Conservation (phyloP, 192 early-diverging fungal species). For the Backusella sp. region DNA sequence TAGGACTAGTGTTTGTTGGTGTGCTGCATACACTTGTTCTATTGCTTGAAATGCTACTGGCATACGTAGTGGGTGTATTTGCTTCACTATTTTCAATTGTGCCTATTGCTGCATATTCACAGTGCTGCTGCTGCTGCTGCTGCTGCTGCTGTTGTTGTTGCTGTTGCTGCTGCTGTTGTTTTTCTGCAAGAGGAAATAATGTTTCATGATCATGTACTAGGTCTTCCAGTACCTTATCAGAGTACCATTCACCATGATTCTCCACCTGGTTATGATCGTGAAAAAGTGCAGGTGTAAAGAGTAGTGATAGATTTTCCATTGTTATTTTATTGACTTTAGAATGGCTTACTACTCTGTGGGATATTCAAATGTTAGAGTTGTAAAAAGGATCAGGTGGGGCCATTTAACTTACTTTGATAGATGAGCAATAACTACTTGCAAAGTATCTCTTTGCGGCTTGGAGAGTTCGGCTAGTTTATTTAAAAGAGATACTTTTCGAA, state of each 20-base stretch:
- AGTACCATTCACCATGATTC: slow-evolving; percentile 25
- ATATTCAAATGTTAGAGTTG: not conserved
- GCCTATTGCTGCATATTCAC: not conserved
- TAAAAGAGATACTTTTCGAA: slow-evolving; percentile 39
- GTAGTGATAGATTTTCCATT: slow-evolving; percentile 55
- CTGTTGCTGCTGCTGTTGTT: not conserved
- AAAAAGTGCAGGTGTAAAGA: slow-evolving; percentile 68
- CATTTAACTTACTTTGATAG: slow-evolving; percentile 45
- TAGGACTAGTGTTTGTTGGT: not conserved
- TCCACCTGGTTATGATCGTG: slow-evolving; percentile 50
- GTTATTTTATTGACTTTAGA: slow-evolving; percentile 68
- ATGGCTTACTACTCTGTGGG: slow-evolving; percentile 42
- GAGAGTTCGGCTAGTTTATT: slow-evolving; percentile 40
- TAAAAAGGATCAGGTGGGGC: too few species aligned
- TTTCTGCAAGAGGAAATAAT: not conserved
- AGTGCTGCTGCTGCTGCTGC: not conserved
- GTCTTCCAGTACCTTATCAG: slow-evolving; percentile 31
- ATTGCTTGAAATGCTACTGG: not conserved
- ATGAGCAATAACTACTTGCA: slow-evolving; percentile 58
- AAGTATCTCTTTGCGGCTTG: slow-evolving; percentile 47
- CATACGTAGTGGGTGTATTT: not conserved
- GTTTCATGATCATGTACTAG: slow-evolving; percentile 18
- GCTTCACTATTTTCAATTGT: not conserved
- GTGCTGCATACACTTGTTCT: not conserved
- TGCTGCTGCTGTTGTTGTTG: not conserved